Base-by-base conservation (phyloP, 805 yeast species). In the Lipomyces chichibuensis region DNA sequence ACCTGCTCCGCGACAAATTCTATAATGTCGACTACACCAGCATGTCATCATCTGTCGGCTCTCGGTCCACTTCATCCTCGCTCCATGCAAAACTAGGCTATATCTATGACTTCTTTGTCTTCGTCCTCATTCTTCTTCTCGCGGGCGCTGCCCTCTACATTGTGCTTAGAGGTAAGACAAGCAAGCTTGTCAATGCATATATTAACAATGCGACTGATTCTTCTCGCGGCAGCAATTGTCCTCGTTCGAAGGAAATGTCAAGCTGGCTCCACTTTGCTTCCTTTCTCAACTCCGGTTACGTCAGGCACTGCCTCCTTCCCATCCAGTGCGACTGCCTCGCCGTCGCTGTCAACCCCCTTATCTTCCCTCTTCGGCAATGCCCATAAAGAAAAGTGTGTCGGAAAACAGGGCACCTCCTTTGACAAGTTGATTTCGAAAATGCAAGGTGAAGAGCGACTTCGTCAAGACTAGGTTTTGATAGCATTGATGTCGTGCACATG, bases 1-100 rank as follows among this genome's bases (percentile, higher is more conserved):
- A 69, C 43, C 61, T 69, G 20, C 70, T 69, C 33, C 58, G 70
- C 25, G 71, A 69, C 60, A 55, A 59, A 39, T 65, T 67, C 62
- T 65, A 67, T 62, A 52, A 58, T 39, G 46, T 65, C 43, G 70
- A 67, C 62, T 67, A 64, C 64, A 66, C 67, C 55, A 55, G 67
- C 39, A 58, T 61, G 62, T 39, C 70, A 2, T 55, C 67, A 39
- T 20, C 63, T 23, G 66, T 54, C 29, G 65, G 63, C 23, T 60
- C 69, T 14, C 54, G 56, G 32, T 59, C 66, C 25, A 57, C 61
- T 3, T 33, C 61, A 13, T 39, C 23, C 20, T 65, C 35, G 59
- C 52, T 60, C 8, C 58, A 62, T 14, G 55, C 60, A 3, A 49
- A 46, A 5, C 58, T 59, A n/a, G 58, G 57, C 20, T 57, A 32